Base-by-base conservation (phyloP, 2,329 filamentous ascomycete genomes). In the Alternaria triticimaculans region DNA sequence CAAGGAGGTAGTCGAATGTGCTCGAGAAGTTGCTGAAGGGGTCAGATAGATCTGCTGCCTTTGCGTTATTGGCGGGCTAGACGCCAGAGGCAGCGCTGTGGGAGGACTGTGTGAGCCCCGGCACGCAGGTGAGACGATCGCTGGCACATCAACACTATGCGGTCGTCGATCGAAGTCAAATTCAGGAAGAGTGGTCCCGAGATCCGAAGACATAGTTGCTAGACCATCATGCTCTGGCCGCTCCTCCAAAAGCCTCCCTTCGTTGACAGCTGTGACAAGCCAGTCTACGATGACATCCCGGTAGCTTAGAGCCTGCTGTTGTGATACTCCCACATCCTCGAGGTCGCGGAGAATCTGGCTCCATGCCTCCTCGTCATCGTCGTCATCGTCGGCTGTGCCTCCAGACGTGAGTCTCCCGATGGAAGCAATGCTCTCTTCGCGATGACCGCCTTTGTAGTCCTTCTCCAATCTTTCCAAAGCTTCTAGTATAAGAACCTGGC, bases 221-320 rank as follows among this genome's bases (percentile, higher is more conserved):
- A 66, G 30, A 23, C 50, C 53, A 10, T 65, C 59, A 9, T 53
- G 54, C 25, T 68, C 57, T 14, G 49, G 51, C 12, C 55, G 60
- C 21, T 73, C 65, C 58, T 77, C 75, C 37, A 72, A 53, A 15
- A 78, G 62, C 44, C 73, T 69, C 10, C 74, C 76, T 54, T 74
- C 69, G 46, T 78, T 77, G 25, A 77, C 75, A 7, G 75, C 76
- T 18, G 54, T 62, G 20, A 77, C 60, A 33, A 79, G 72, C 76
- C 75, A 77, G 53, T 73, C 72, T 25, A 74, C 62, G 44, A 78
- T 76, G 51, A 77, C 65, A 18, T 74, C 64, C 8, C 71, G 71
- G 46, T 78, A 73, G 14, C 65, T 61, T 6, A 72, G 28, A 5
- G 69, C 73, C 46, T 72, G 65, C 48, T 71, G 65, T 18, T 67